Evolutionary conservation across 2,329 filamentous ascomycete species (phyloP).

Genomic region (Ceratocystis alfenasii): DNA sequence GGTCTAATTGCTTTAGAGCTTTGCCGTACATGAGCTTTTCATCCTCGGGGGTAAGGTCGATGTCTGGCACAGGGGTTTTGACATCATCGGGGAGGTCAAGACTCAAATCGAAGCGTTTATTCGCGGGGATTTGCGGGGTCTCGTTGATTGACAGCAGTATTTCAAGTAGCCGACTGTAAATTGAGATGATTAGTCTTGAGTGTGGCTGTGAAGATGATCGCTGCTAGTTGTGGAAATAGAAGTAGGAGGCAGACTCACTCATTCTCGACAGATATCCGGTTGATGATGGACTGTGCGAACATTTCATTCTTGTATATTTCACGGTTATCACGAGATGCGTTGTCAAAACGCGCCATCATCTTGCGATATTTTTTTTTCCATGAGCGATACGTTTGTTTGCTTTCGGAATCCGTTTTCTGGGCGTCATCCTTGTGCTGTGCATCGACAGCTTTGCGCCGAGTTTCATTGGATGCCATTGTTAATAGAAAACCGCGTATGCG

Average conservation of each 20-base stretch:
- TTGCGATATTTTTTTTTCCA: conserved; percentile 94
- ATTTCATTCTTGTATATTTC: conserved; percentile 70
- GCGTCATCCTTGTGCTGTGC: conserved; percentile 9
- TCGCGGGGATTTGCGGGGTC: conserved; percentile 60
- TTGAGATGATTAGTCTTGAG: conserved; percentile 23
- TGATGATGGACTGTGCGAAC: conserved; percentile 66
- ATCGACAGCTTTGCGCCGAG: conserved; percentile 20
- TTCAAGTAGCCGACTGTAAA: conserved; percentile 67
- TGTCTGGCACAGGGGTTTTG: conserved; percentile 28
- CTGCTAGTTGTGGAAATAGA: background rate
- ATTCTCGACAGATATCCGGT: conserved; percentile 77
- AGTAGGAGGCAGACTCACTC: conserved; percentile 51
- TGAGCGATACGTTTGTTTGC: conserved; percentile 49
- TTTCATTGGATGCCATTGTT: conserved; percentile 19
- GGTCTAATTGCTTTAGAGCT: conserved; percentile 39
- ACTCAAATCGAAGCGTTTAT: conserved; percentile 62
- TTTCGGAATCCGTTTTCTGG: conserved; percentile 36
- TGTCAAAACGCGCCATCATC: conserved; percentile 69
- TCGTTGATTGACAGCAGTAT: conserved; percentile 83
- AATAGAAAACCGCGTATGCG: background rate
- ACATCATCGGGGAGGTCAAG: conserved; percentile 36
- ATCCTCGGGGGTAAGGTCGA: conserved; percentile 30
- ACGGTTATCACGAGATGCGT: conserved; percentile 69
- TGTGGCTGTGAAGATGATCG: background rate
- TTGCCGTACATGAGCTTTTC: conserved; percentile 37